phyloP scores from a whole-genome alignment of 495 filamentous ascomycete species.

The Gamarada debralockiae region DNA sequence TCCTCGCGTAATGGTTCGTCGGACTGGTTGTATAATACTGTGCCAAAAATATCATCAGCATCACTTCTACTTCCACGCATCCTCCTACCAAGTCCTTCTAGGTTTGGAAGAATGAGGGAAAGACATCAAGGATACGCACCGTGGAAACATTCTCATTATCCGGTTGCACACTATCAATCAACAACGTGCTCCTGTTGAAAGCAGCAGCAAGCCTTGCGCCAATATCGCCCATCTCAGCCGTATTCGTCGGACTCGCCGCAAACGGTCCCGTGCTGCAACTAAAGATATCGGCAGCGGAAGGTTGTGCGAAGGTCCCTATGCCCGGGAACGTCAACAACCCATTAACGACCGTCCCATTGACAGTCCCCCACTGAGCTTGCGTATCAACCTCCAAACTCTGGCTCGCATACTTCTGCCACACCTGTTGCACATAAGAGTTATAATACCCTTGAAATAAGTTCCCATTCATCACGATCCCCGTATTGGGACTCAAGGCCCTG shows the following conservation, averaged over 20 bases:
- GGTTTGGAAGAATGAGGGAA: no score
- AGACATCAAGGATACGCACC: no score
- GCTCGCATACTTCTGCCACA: constrained; percentile 22
- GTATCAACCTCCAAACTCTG: constrained; percentile 40
- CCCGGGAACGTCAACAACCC: constrained; percentile 38
- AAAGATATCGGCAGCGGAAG: constrained; percentile 62
- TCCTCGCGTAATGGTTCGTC: constrained; percentile 70
- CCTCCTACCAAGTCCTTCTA: no score
- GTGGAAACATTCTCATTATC: constrained; percentile 47
- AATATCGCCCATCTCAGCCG: constrained; percentile 46
- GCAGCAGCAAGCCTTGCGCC: constrained; percentile 61
- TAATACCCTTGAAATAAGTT: constrained; percentile 61
- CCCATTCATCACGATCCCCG: constrained; percentile 50
- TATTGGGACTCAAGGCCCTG: constrained; percentile 64
- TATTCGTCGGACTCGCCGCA: constrained; percentile 43
- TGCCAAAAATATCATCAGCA: no score
- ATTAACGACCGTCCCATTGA: constrained; percentile 48
- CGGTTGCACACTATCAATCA: constrained; percentile 46
- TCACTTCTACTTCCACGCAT: no score
- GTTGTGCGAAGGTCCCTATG: constrained; percentile 48
- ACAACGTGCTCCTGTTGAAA: constrained; percentile 62
- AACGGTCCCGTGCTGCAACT: constrained; percentile 67
- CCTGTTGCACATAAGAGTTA: constrained; percentile 55
- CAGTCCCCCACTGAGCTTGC: constrained; percentile 30
- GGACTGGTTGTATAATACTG: constrained; percentile 52